Base-by-base conservation (phyloP, 306 rosid genomes). In the Urtica urens region DNA sequence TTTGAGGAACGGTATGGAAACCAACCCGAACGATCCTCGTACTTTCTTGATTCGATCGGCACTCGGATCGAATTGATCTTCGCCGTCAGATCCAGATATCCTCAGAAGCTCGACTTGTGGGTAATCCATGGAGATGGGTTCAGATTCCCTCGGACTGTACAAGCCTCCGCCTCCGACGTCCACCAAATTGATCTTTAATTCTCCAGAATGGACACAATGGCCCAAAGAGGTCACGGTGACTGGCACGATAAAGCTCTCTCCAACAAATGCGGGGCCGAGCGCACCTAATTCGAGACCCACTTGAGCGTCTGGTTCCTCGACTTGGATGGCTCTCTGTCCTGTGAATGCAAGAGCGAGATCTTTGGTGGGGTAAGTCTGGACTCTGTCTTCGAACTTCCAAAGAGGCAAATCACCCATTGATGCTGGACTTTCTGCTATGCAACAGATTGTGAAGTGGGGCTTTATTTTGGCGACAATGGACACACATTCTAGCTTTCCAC, bases 361-460 rank as follows among this genome's bases (percentile, higher is more conserved):
- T 68, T 90, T 90, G 39, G 82, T 77, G 41, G 99, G 92, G 64
- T 69, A 73, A 35, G 71, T 52, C 61, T 68, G 78, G 51, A 71
- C 61, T 35, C 65, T 66, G 55, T 81, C 92, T 76, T 73, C 95
- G 49, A 61, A 71, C 62, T 78, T 81, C 92, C 93, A 79, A 46
- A 81, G 76, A 51, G 95, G 87, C 72, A 90, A 73, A 60, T 72
- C 80, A 68, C 78, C 79, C 81, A 85, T 73, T 23, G 99, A 85
- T 54, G 86, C 92, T 23, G 99, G 99, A 58, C 94, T 90, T 66
- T 85, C 99, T 46, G 94, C 95, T 69, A 83, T 79, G 72, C 99
- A 79, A 76, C 95, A 79, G 63, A 90, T 90, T 22, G 81, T 62
- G 57, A 85, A 81, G 71, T 77, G 83, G 28, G 79, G 73, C 51